A percentile compares a stretch with the other conserved stretches of the same genome.
Conservation (phyloP, 495 filamentous ascomycete species). For the Penicillium ochrochloron region DNA sequence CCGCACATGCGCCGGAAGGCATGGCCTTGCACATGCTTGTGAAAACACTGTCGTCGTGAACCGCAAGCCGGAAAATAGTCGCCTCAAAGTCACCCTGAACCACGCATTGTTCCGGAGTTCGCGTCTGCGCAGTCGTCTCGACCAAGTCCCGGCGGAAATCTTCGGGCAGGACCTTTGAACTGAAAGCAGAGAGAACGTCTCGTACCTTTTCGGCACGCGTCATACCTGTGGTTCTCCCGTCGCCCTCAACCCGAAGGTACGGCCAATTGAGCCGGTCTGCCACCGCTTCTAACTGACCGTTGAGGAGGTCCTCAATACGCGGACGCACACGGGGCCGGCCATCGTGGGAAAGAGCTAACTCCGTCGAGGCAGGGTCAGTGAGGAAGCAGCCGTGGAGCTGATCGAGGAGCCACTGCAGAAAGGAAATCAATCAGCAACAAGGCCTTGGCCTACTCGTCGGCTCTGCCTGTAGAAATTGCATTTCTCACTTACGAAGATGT, state of each 20-base stretch:
- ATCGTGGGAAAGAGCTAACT: slow-evolving; percentile 38
- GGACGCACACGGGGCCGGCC: slow-evolving; percentile 40
- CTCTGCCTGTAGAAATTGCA: not conserved
- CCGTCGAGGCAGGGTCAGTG: slow-evolving; percentile 29
- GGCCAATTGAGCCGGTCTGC: slow-evolving; percentile 47
- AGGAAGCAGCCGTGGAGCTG: slow-evolving; percentile 46
- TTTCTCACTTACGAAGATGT: slow-evolving; percentile 49
- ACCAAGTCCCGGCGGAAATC: slow-evolving; percentile 50
- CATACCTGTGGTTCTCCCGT: slow-evolving; percentile 34
- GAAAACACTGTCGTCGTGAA: slow-evolving; percentile 52
- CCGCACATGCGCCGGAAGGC: slow-evolving; percentile 50
- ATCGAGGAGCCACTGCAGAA: slow-evolving; percentile 50
- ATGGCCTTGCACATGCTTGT: slow-evolving; percentile 52
- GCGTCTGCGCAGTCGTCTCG: slow-evolving; percentile 30
- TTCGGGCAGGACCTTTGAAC: slow-evolving; percentile 44
- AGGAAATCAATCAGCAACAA: slow-evolving; percentile 6
- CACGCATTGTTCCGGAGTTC: slow-evolving; percentile 49
- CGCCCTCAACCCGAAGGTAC: slow-evolving; percentile 34
- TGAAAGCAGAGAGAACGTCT: slow-evolving; percentile 58
- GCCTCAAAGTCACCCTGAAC: slow-evolving; percentile 55
- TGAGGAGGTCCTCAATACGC: slow-evolving; percentile 44
- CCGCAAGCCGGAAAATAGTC: slow-evolving; percentile 55
- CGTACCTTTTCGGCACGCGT: slow-evolving; percentile 47
- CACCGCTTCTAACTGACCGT: slow-evolving; percentile 42
- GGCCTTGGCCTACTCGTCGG: not conserved